Base-by-base conservation (phyloP, 2,329 filamentous ascomycete genomes). In the Cordyceps tenuipes region DNA sequence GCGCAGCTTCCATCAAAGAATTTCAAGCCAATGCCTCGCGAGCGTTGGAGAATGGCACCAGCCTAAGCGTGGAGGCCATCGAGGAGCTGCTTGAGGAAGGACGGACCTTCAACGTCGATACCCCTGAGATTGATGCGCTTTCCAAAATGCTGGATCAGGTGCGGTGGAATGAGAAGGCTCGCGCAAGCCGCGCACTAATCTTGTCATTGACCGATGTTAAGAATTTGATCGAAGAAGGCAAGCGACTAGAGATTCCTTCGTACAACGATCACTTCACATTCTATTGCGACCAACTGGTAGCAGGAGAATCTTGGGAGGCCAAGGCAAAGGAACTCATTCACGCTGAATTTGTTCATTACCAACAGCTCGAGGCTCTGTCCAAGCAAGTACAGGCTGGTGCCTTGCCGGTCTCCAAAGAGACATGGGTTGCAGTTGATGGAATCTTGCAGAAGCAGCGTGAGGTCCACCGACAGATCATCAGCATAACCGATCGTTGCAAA, bases 361-460 rank as follows among this genome's bases (percentile, higher is more conserved):
- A 92, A 57, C 94, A 99, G 70, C 82, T 99, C 0, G 94, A 97
- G 72, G 91, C 93, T 0, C 78, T 99, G 6, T 95, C 91, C 1
- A 84, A 85, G 54, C 93, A 97, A 74, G 92, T 92, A 1, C 76
- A 81, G 61, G 79, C 71, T 31, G 81, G 85, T 39, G 81, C 82
- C 5, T 79, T 97, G 19, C 93, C 94, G 0, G 92, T 97, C 21
- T 89, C 89, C 1, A 78, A 85, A 4, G 88, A 92, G 39, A 97
- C 91, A 0, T 79, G 96, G 26, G 83, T 85, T 8, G 82, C 85
- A 9, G 90, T 99, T 29, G 94, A 99, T 68, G 88, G 91, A 53
- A 97, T 97, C 60, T 77, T 99, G 61, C 91, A 91, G 72, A 97
- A 97, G 74, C 94, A 99, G 71, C 87, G 94, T 21, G 94, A 97